These are phyloP conservation scores for Fraxinus xanthoxyloides DNA, from an alignment of 305 asterid species.

Conservation along the genomic window DNA sequence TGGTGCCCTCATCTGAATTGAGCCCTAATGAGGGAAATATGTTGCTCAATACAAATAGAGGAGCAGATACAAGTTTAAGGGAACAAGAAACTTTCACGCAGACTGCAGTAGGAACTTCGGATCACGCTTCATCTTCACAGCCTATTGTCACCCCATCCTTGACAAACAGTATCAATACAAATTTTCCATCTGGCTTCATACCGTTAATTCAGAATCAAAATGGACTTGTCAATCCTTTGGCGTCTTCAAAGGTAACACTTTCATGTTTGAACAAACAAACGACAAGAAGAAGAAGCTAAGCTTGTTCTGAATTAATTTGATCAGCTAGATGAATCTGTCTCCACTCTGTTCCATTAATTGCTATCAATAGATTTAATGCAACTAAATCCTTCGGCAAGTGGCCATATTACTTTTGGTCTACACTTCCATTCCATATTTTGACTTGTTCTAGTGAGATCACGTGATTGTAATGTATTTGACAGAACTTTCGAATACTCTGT, in stretches of 20 bases:
- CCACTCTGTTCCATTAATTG: too few species aligned
- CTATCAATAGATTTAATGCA: not conserved
- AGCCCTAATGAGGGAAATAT: constrained; percentile 51
- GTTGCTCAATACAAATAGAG: constrained; percentile 44
- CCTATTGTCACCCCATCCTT: constrained; percentile 39
- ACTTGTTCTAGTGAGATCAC: not conserved
- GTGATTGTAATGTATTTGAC: too few species aligned
- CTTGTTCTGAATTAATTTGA: not conserved
- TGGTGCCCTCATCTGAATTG: constrained; percentile 39
- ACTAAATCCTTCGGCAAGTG: not conserved
- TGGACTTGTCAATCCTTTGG: constrained; percentile 58
- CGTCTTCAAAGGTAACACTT: constrained; percentile 52
- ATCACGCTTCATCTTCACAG: constrained; percentile 41
- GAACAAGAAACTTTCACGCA: constrained; percentile 50
- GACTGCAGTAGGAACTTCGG: constrained; percentile 30
- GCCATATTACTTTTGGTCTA: not conserved
- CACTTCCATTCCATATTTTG: not conserved
- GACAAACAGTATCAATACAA: constrained; percentile 33
- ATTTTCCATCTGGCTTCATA: constrained; percentile 37
- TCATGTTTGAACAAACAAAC: not conserved
- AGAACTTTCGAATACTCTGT: not conserved
- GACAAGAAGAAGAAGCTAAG: not conserved
- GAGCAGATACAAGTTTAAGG: constrained; percentile 39
- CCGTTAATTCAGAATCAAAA: constrained; percentile 53
- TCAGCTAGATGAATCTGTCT: not conserved